Evolutionary conservation across 2,329 filamentous ascomycete species (phyloP).

Genomic region (Talaromyces piceae): DNA sequence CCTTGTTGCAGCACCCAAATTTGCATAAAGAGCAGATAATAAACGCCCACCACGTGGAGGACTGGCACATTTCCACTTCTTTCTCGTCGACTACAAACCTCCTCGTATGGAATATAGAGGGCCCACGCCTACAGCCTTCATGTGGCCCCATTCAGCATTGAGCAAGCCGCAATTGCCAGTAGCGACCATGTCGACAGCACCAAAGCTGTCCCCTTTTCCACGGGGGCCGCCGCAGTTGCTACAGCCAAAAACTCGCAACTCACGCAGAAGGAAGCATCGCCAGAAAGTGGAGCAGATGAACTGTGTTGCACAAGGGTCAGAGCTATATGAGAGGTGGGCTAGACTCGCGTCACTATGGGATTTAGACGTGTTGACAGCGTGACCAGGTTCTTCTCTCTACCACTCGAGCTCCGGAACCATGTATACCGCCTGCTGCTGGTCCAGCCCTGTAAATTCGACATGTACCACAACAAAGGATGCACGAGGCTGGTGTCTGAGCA

Average conservation of each 20-base stretch:
- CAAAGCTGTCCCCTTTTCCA: background rate
- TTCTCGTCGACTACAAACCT: no score
- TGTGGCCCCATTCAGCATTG: no score
- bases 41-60: no score
- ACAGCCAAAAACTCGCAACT: background rate
- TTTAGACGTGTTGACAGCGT: background rate
- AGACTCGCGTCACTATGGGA: background rate
- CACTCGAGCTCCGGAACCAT: background rate
- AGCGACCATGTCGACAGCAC: background rate
- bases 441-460: background rate
- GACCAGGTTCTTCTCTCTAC: background rate
- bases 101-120: no score
- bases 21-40: no score
- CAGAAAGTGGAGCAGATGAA: background rate
- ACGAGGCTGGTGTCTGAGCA: background rate
- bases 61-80: no score
- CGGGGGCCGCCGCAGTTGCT: background rate
- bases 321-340: background rate
- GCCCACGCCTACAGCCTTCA: no score
- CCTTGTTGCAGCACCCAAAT: no score
- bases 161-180: no score
- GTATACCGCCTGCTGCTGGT: background rate
- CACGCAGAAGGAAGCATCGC: background rate
- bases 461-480: background rate
- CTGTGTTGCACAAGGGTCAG: background rate